Evolutionary conservation across 495 filamentous ascomycete species (phyloP), one percentile per base, ranked within the genome.

Genomic region (Talaromyces adpressus): DNA sequence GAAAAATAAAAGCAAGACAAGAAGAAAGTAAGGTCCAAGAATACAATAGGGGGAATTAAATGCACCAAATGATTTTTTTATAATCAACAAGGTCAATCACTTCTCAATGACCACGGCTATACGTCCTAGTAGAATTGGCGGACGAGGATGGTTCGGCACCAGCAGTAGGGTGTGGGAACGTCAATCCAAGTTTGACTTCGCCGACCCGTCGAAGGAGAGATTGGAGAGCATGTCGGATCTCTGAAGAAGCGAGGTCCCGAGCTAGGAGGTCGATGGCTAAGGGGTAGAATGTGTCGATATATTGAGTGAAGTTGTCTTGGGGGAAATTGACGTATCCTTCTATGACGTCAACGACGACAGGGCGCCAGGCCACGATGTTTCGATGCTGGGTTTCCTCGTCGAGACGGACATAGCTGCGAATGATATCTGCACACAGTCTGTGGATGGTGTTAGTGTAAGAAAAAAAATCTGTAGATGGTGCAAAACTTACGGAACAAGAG

Each of bases 311-410:
- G 57, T 87, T 91, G 39, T 88, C 87, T n/a, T 81, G 78, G 0
- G 91, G 90, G 76, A 97, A 98, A 51, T 89, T 89, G 8, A 86
- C 90, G 71, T 93, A 98, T 1, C 95, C 93, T 66, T 98, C 93
- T 34, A 98, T 79, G n/a, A 98, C 94, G 71, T 97, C 94, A 7
- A 98, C 92, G 3, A 98, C 94, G 1, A 98, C 95, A 1, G 94
- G 94, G 36, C 94, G 82, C 94, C 94, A 98, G 12, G 95, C 96
- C 4, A 92, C 84, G 62, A 98, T 94, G 69, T 98, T 98, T 30
- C 94, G 85, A 68, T 97, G 91, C 73, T 98, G 94, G 32, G 89
- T 91, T 64, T 97, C 93, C 71, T 97, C 93, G 61, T 97, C 94
- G 4, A 98, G 85, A 8, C 81, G 80, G 14, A 89, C 83, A 67